Evolutionary conservation across 306 rosid species (phyloP).

Genomic region (Alnus rubra): DNA sequence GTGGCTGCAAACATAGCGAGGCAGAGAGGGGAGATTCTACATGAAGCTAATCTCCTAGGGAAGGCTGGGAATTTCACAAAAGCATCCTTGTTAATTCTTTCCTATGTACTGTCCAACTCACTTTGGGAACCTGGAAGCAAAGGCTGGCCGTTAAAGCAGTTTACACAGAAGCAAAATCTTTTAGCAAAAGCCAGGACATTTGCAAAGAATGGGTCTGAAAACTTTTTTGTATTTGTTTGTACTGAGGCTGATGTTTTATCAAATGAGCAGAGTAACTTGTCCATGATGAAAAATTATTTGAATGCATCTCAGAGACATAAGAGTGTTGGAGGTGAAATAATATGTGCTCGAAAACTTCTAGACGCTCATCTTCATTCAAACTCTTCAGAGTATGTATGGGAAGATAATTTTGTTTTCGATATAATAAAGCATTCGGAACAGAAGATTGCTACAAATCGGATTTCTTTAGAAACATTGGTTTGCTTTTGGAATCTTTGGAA

Average conservation of each 20-base stretch:
- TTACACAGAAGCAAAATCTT: slow-evolving; percentile 43
- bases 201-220: slow-evolving; percentile 42
- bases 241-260: slow-evolving; percentile 52
- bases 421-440: slow-evolving; percentile 27
- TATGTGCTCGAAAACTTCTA: slow-evolving; percentile 56
- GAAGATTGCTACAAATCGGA: slow-evolving; percentile 28
- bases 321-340: slow-evolving; percentile 51
- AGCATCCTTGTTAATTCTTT: slow-evolving; percentile 47
- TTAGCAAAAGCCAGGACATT: slow-evolving; percentile 49
- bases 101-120: slow-evolving; percentile 53
- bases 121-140: slow-evolving; percentile 63
- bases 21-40: slow-evolving; percentile 49
- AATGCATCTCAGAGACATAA: slow-evolving; percentile 32
- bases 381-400: slow-evolving; percentile 41
- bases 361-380: slow-evolving; percentile 53
- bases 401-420: slow-evolving; percentile 35
- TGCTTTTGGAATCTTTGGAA: slow-evolving; percentile 76
- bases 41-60: slow-evolving; percentile 48
- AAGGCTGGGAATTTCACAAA: slow-evolving; percentile 53
- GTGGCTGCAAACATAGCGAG: slow-evolving; percentile 64
- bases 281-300: slow-evolving; percentile 31
- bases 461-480: slow-evolving; percentile 54
- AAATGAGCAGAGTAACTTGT: slow-evolving; percentile 23
- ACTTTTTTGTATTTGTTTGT: slow-evolving; percentile 40
- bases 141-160: slow-evolving; percentile 72